Evolutionary conservation across 139 green algal genomes (phyloP), one percentile per base, ranked within the genome.

Genomic region (Nannochloris sp.): DNA sequence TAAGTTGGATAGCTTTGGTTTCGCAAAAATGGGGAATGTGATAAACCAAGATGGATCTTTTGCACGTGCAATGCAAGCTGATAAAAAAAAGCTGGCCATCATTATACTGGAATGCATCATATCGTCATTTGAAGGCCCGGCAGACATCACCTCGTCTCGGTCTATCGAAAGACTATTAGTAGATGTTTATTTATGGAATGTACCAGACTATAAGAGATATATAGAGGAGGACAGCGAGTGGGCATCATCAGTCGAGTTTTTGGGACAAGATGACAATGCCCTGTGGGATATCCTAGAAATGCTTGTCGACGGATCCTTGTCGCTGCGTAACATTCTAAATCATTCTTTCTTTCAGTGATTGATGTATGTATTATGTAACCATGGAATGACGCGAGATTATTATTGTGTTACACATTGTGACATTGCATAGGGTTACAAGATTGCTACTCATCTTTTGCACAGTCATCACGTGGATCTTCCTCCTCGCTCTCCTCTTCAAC

Each of bases 1-100:
- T 3, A 89, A 89, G 67, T 62, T 93, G n/a, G 84, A 91, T 69
- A 88, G 87, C 65, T 89, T 91, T 72, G 84, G 84, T 4, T 89
- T 89, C 67, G 80, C 63, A 13, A 62, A 48, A 29, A 56, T 67
- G 60, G 53, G 63, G 3, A 76, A 58, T 43, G 30, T 43, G 0
- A 26, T 43, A 5, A 11, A 48, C 10, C 51, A 48, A 17, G 46
- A 49, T 3, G 61, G 49, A 23, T 44, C 20, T 11, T 59, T 43
- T 14, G 61, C 67, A 11, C 74, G 79, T 46, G 59, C 53, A 16
- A 45, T 78, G 16, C 26, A 46, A n/a, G 59, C 59, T 3, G 71
- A 78, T 37, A n/a, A 65, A 23, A 49, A 59, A 0, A 49, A 63
- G 37, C 67, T 78, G 9, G 60, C 50, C 0, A 49, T 78, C 23